phyloP scores from a whole-genome alignment of 495 filamentous ascomycete species.

The Talaromyces adpressus region DNA sequence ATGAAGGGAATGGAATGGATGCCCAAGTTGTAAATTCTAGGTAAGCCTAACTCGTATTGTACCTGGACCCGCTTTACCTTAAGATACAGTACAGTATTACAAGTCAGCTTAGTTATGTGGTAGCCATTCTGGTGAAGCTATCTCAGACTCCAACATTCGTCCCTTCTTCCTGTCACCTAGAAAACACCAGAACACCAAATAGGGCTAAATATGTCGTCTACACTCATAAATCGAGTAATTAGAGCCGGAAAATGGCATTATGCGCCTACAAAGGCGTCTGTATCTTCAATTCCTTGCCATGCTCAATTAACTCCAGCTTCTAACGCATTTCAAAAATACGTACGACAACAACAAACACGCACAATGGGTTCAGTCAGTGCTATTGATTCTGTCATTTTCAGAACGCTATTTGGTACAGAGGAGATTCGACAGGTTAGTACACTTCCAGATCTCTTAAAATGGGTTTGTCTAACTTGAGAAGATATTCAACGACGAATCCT shows the following conservation, averaged over 20 bases:
- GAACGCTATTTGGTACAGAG: slow-evolving; percentile 42
- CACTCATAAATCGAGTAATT: not conserved
- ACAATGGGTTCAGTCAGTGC: slow-evolving; percentile 32
- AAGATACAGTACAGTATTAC: not conserved
- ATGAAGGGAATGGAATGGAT: too few relatives aligned
- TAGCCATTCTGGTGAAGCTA: not conserved
- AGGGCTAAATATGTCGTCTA: not conserved
- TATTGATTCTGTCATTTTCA: slow-evolving; percentile 44
- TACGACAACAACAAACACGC: slow-evolving; percentile 2
- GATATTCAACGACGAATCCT: slow-evolving; percentile 42
- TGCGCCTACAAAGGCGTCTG: not conserved
- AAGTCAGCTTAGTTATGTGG: not conserved
- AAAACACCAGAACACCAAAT: not conserved
- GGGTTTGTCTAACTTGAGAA: slow-evolving; percentile 9
- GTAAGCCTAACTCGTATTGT: not conserved
- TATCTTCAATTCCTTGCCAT: not conserved
- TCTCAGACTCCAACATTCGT: not conserved
- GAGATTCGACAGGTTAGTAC: slow-evolving; percentile 37
- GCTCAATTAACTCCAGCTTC: not conserved
- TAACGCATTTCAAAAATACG: not conserved
- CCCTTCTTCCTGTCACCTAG: not conserved
- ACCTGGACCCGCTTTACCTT: not conserved
- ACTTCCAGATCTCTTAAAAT: not conserved
- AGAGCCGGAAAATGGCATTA: not conserved
- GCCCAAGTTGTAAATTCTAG: too few relatives aligned